Evolutionary conservation across 2,329 filamentous ascomycete species (phyloP).

Genomic region (Stylonectria norvegica): DNA sequence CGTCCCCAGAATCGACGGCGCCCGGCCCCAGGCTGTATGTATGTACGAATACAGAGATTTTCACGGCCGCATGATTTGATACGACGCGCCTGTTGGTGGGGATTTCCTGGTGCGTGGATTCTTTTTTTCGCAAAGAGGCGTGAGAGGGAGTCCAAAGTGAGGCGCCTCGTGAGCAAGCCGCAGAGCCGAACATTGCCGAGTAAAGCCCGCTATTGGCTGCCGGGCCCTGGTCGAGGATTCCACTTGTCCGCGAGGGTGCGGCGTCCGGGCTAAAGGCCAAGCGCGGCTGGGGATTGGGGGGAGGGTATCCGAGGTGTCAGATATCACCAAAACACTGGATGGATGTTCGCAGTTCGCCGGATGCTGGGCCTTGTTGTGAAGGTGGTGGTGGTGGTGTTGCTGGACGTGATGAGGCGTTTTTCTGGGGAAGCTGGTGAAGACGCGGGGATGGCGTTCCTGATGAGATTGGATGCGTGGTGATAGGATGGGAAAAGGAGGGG

Average conservation of each 20-base stretch:
- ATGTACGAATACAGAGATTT: constrained; percentile 25
- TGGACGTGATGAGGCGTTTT: too few species aligned
- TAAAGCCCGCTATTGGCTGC: constrained; percentile 23
- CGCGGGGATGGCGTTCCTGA: not conserved
- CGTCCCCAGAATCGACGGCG: too few species aligned
- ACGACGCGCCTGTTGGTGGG: too few species aligned
- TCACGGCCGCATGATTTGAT: constrained; percentile 19
- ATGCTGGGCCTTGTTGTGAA: too few species aligned
- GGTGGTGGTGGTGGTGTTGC: too few species aligned
- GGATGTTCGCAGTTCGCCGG: too few species aligned
- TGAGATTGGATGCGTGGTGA: too few species aligned
- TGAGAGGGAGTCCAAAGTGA: too few species aligned
- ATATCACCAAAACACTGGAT: constrained; percentile 3
- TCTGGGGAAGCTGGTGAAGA: not conserved
- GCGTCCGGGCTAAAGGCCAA: constrained; percentile 21
- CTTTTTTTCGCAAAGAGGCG: too few species aligned
- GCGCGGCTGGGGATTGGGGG: constrained; percentile 7
- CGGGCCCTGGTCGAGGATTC: constrained; percentile 9
- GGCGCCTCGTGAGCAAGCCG: too few species aligned
- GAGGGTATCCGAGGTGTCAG: constrained; percentile 3
- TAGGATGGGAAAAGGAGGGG: not conserved
- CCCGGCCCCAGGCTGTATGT: too few species aligned
- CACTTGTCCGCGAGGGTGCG: constrained; percentile 16
- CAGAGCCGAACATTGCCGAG: constrained; percentile 26
- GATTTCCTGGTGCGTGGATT: too few species aligned